Evolutionary conservation across 768 basidiomycete genomes (phyloP).

Genomic region (Tricholoma furcatifolium): DNA sequence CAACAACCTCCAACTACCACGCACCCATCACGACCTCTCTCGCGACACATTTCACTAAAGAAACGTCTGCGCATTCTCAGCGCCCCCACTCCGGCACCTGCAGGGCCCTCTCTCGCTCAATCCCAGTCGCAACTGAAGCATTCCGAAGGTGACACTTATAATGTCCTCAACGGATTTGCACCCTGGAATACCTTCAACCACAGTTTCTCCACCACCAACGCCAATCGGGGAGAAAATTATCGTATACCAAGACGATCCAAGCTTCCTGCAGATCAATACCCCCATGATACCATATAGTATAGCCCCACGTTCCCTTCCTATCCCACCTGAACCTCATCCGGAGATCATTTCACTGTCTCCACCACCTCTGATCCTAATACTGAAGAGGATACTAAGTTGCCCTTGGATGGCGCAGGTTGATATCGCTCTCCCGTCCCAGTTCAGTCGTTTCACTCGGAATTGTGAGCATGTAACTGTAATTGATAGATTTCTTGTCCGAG

Average conservation of each 20-base stretch:
- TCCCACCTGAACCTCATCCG: conserved; percentile 23
- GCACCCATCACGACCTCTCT: conserved; percentile 38
- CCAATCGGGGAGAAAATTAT: conserved; percentile 70
- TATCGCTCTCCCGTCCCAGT: conserved; percentile 46
- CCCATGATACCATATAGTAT: conserved; percentile 40
- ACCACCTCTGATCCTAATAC: conserved; percentile 54
- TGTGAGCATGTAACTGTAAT: conserved; percentile 34
- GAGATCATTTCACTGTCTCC: conserved; percentile 57
- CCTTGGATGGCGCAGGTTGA: conserved; percentile 27
- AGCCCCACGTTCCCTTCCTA: conserved; percentile 27
- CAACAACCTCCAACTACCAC: conserved; percentile 28
- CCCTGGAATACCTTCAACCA: not conserved
- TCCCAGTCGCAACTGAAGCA: conserved; percentile 12
- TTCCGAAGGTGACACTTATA: not conserved
- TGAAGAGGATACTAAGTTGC: conserved; percentile 27
- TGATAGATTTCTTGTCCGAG: not conserved
- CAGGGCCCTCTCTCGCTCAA: conserved; percentile 21
- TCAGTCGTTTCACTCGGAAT: conserved; percentile 56
- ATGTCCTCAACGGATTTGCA: not conserved
- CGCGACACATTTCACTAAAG: conserved; percentile 48
- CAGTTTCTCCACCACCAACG: conserved; percentile 36
- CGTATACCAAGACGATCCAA: conserved; percentile 48
- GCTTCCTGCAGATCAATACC: conserved; percentile 57
- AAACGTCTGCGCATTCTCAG: conserved; percentile 70
- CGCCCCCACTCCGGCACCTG: conserved; percentile 42